These are phyloP conservation scores for Aspergillus jensenii DNA, from an alignment of 2,329 filamentous ascomycete species.

Conservation along the genomic window DNA sequence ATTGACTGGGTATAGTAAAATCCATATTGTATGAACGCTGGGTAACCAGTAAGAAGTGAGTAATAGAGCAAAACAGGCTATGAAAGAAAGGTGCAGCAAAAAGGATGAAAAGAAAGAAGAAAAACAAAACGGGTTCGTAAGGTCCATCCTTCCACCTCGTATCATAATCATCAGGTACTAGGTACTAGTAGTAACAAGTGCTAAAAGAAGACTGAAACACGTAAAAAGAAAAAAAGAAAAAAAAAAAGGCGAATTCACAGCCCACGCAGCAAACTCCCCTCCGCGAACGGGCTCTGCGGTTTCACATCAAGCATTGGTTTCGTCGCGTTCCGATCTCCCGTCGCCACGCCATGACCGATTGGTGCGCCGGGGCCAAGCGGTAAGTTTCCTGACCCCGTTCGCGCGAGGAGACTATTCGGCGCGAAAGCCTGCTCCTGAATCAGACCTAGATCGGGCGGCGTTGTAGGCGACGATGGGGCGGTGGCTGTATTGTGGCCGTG, in stretches of 20 bases:
- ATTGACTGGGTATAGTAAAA: not conserved
- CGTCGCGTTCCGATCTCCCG: conserved; percentile 38
- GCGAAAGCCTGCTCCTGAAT: conserved; percentile 25
- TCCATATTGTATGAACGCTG: not conserved
- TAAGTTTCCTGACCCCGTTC: conserved; percentile 20
- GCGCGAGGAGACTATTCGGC: conserved; percentile 39
- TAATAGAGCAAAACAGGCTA: not conserved
- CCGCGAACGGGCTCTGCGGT: conserved; percentile 42
- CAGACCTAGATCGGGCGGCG: conserved; percentile 6
- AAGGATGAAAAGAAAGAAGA: not conserved
- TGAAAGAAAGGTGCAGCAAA: not conserved
- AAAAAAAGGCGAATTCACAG: conserved; percentile 9
- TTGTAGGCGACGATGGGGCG: conserved; percentile 12
- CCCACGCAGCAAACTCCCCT: conserved; percentile 46
- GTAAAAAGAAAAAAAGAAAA: not conserved
- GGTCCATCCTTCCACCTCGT: not conserved
- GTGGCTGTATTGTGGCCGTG: conserved; percentile 9
- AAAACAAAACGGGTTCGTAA: not conserved
- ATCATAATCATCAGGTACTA: not conserved
- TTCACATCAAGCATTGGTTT: conserved; percentile 46
- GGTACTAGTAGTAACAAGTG: not conserved
- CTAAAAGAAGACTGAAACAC: not conserved
- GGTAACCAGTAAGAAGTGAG: not conserved
- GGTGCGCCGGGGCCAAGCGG: conserved; percentile 18
- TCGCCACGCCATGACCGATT: conserved; percentile 40